Evolutionary conservation across 1,284 basidiomycete species (phyloP).

Genomic region (Pyrrhoderma noxium): DNA sequence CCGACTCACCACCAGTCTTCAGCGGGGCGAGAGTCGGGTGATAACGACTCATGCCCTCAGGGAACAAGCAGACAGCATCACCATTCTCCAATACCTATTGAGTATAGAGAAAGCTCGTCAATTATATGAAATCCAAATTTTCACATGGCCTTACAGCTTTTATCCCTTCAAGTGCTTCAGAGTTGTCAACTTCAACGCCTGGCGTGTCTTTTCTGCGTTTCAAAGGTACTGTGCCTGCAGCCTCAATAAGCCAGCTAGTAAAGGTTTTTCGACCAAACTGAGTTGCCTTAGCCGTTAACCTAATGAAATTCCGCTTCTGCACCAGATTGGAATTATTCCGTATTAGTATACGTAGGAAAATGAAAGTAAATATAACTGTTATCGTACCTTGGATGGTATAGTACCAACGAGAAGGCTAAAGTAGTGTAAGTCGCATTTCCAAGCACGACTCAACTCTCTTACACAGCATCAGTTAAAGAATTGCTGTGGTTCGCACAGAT

Average conservation of each 20-base stretch:
- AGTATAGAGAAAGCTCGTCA: not conserved
- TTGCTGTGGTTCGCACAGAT: slow-evolving; percentile 81
- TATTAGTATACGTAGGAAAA: not conserved
- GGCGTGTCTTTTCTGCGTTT: slow-evolving; percentile 64
- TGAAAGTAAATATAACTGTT: too few relatives aligned
- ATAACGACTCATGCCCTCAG: slow-evolving; percentile 78
- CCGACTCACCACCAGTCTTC: slow-evolving; percentile 67
- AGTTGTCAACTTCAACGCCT: slow-evolving; percentile 55
- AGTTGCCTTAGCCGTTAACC: slow-evolving; percentile 79
- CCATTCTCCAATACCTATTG: slow-evolving; percentile 64
- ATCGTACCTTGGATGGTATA: slow-evolving; percentile 49
- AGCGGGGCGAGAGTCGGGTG: slow-evolving; percentile 77
- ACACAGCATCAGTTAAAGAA: slow-evolving; percentile 80
- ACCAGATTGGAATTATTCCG: not conserved
- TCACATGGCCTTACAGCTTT: slow-evolving; percentile 42
- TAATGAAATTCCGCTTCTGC: slow-evolving; percentile 65
- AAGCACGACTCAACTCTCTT: slow-evolving; percentile 24
- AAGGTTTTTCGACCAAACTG: slow-evolving; percentile 77
- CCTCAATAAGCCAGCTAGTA: slow-evolving; percentile 83
- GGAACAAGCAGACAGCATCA: slow-evolving; percentile 76
- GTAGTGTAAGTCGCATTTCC: slow-evolving; percentile 4
- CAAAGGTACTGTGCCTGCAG: slow-evolving; percentile 76
- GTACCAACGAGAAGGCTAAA: slow-evolving; percentile 60
- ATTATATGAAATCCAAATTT: not conserved
- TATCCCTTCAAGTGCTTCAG: slow-evolving; percentile 56